A percentile compares a stretch with the other conserved stretches of the same genome.
These are phyloP conservation scores for Solanum megistacrolobum DNA, from an alignment of 257 asterid species.

Conservation along the genomic window DNA sequence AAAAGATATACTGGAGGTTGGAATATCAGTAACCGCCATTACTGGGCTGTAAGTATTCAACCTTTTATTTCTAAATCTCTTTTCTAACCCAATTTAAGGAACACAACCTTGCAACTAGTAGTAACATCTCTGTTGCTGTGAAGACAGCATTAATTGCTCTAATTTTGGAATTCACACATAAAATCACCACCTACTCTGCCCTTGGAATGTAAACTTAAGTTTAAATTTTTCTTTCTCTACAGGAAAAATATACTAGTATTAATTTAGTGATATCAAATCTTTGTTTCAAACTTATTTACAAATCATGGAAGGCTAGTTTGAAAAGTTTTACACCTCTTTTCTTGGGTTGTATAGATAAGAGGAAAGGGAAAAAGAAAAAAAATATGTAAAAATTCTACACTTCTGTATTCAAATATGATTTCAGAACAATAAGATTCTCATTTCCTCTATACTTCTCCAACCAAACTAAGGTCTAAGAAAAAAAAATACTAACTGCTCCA, in stretches of 20 bases:
- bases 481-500: background rate
- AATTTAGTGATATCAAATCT: background rate
- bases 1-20: slow-evolving; percentile 64
- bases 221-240: background rate
- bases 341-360: background rate
- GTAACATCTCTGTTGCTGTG: background rate
- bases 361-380: background rate
- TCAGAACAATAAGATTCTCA: background rate
- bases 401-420: background rate
- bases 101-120: background rate
- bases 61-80: background rate
- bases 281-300: background rate
- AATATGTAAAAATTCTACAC: background rate
- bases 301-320: background rate
- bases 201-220: background rate
- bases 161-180: background rate
- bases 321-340: background rate
- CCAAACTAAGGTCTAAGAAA: background rate
- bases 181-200: background rate
- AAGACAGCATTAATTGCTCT: background rate
- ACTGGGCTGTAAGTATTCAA: slow-evolving; percentile 75
- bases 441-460: background rate
- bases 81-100: background rate
- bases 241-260: background rate
- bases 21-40: slow-evolving; percentile 75